Evolutionary conservation across 2,329 filamentous ascomycete species (phyloP).

Genomic region (Ilyonectria robusta): DNA sequence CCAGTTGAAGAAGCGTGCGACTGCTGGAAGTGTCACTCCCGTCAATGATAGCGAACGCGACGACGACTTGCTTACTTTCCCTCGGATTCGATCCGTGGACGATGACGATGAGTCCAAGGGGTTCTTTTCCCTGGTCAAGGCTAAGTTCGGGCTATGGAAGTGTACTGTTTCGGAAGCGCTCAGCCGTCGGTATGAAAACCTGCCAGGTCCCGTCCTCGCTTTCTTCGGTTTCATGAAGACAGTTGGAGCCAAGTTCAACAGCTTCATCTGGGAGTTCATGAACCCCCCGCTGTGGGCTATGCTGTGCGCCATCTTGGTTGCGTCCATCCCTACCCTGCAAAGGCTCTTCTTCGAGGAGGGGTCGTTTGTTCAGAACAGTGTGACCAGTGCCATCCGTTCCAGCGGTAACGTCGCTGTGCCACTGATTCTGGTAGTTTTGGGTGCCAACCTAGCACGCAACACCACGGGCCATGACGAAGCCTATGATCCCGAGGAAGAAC

Average conservation of each 20-base stretch:
- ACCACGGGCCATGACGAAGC: slow-evolving; percentile 79
- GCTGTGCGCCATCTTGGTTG: slow-evolving; percentile 90
- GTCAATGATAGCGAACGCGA: slow-evolving; percentile 50
- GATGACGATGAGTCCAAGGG: slow-evolving; percentile 58
- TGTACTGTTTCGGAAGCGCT: slow-evolving; percentile 41
- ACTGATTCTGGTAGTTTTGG: slow-evolving; percentile 93
- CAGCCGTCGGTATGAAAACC: slow-evolving; percentile 50
- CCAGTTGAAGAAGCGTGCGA: slow-evolving; percentile 42
- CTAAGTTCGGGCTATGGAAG: slow-evolving; percentile 45
- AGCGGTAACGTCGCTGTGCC: slow-evolving; percentile 94
- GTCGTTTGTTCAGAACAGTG: slow-evolving; percentile 92
- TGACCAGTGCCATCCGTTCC: slow-evolving; percentile 88
- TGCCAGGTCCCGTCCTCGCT: slow-evolving; percentile 60
- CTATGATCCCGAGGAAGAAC: slow-evolving; percentile 78
- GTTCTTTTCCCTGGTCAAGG: slow-evolving; percentile 52
- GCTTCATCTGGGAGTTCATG: slow-evolving; percentile 93
- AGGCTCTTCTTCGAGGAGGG: slow-evolving; percentile 88
- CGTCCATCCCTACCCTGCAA: slow-evolving; percentile 87
- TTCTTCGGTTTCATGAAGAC: slow-evolving; percentile 49
- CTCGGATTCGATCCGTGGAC: slow-evolving; percentile 63
- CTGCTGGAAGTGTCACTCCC: slow-evolving; percentile 43
- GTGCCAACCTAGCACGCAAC: slow-evolving; percentile 93
- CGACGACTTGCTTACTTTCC: slow-evolving; percentile 75
- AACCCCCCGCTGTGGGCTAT: slow-evolving; percentile 99
- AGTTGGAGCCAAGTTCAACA: slow-evolving; percentile 63